phyloP scores from a whole-genome alignment of 371 early-diverging fungal genomes.

The Mucor piriformis region DNA sequence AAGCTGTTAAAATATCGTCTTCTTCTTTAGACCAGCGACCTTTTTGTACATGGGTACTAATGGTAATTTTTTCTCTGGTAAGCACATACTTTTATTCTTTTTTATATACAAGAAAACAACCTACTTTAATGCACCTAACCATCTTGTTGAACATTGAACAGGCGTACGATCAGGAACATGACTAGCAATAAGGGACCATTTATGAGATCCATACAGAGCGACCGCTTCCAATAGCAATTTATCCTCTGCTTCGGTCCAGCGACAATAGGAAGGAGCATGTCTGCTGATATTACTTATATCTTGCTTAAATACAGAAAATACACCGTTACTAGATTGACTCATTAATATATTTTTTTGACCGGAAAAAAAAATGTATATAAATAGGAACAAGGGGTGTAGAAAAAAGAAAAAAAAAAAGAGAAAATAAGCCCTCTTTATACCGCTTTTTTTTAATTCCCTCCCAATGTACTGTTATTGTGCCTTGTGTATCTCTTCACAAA shows the following conservation, averaged over 20 bases:
- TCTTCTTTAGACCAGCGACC: slow-evolving; percentile 62
- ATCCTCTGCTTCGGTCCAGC: slow-evolving; percentile 36
- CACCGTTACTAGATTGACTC: slow-evolving; percentile 17
- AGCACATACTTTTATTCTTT: no score
- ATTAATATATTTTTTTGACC: slow-evolving; percentile 3
- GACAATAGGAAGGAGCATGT: slow-evolving; percentile 22
- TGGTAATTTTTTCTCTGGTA: no score
- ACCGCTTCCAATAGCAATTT: slow-evolving; percentile 26
- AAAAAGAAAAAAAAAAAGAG: no score
- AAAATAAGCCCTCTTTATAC: neutral
- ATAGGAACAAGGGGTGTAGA: no score
- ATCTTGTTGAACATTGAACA: slow-evolving; percentile 57
- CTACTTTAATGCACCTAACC: slow-evolving; percentile 54
- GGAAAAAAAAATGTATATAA: no score
- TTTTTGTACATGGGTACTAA: slow-evolving; percentile 46
- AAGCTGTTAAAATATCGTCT: slow-evolving; percentile 45
- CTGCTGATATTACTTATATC: slow-evolving; percentile 1
- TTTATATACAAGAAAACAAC: no score
- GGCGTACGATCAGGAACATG: slow-evolving; percentile 53
- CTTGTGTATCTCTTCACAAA: neutral
- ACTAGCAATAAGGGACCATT: slow-evolving; percentile 55
- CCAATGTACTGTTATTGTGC: no score
- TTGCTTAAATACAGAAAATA: slow-evolving; percentile 27
- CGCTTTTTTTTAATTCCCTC: no score
- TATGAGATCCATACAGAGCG: slow-evolving; percentile 32